Conservation (phyloP, 2,329 filamentous ascomycete genomes). For the Gliomastix tumulicola region DNA sequence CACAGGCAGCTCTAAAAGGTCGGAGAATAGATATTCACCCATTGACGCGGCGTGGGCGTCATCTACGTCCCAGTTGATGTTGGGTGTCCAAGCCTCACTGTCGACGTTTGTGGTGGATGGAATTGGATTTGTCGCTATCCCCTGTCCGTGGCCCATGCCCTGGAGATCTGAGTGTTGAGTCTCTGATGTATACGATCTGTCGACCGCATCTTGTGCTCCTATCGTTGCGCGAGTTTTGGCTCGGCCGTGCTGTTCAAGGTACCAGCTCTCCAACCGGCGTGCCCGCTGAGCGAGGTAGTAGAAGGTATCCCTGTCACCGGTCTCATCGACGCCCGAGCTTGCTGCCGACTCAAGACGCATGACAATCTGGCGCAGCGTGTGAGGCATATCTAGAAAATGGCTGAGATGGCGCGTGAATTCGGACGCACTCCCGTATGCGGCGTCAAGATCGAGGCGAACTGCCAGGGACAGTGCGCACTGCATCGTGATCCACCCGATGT, state of each 20-base stretch:
- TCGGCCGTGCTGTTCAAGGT: slow-evolving; percentile 5
- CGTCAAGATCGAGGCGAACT: slow-evolving; percentile 17
- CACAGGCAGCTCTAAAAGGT: no score
- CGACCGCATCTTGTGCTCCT: neutral
- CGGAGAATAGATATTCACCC: no score
- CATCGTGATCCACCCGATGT: slow-evolving; percentile 21
- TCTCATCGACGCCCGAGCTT: slow-evolving; percentile 7
- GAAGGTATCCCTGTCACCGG: slow-evolving; percentile 10
- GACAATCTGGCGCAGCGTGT: slow-evolving; percentile 18
- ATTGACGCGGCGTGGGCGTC: no score
- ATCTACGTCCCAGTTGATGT: no score
- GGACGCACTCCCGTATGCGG: neutral
- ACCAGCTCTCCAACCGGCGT: slow-evolving; percentile 12
- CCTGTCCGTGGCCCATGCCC: no score
- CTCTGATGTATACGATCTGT: no score
- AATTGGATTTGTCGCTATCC: no score
- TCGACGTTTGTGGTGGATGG: no score
- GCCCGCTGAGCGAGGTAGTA: slow-evolving; percentile 12
- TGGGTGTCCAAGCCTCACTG: no score
- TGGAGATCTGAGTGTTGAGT: no score
- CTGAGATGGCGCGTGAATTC: slow-evolving; percentile 16
- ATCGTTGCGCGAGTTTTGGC: neutral
- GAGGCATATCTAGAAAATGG: slow-evolving; percentile 18
- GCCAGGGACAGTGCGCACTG: slow-evolving; percentile 20
- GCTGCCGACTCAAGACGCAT: slow-evolving; percentile 16